A percentile compares a stretch with the other conserved stretches of the same genome.
Conservation (phyloP, 306 rosid species). For the Citrullus amarus region DNA sequence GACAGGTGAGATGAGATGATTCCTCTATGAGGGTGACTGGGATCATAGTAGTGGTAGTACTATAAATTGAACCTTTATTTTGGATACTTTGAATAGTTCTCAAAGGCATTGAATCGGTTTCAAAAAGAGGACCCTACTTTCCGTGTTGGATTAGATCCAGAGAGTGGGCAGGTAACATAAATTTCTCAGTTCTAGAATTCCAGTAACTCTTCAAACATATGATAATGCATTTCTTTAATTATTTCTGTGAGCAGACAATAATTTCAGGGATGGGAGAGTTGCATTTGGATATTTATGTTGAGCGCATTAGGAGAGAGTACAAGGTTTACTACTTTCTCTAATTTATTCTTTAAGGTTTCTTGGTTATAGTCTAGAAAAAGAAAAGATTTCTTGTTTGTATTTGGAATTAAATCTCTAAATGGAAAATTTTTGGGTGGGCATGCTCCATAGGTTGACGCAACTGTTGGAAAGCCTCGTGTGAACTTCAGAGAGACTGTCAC, state of each 20-base stretch:
- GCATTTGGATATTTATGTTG: conserved; percentile 93
- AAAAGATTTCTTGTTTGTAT: neutral
- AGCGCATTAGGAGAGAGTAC: conserved; percentile 87
- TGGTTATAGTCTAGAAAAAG: neutral
- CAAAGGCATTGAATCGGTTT: conserved; percentile 95
- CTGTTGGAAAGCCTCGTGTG: conserved; percentile 97
- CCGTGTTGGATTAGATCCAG: conserved; percentile 95
- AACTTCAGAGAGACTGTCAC: conserved; percentile 99
- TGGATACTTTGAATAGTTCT: conserved; percentile 44
- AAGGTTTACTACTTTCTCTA: conserved; percentile 34
- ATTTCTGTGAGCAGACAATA: conserved; percentile 50
- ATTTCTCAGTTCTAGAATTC: neutral
- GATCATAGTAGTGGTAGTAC: neutral
- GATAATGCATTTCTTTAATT: conserved; percentile 9
- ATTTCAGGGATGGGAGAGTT: conserved; percentile 99
- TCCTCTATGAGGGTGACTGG: conserved; percentile 15
- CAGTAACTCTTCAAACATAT: neutral
- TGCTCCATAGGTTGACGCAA: conserved; percentile 67
- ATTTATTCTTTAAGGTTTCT: conserved; percentile 10
- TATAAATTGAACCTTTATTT: neutral
- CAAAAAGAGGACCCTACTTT: conserved; percentile 97
- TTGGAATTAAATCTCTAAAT: neutral
- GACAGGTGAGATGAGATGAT: conserved; percentile 53
- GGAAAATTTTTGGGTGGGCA: neutral
- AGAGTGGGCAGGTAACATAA: conserved; percentile 77